Evolutionary conservation across 129 eudicot species (phyloP), one percentile per base, ranked within the genome.

Genomic region (Sambucus nigra): DNA sequence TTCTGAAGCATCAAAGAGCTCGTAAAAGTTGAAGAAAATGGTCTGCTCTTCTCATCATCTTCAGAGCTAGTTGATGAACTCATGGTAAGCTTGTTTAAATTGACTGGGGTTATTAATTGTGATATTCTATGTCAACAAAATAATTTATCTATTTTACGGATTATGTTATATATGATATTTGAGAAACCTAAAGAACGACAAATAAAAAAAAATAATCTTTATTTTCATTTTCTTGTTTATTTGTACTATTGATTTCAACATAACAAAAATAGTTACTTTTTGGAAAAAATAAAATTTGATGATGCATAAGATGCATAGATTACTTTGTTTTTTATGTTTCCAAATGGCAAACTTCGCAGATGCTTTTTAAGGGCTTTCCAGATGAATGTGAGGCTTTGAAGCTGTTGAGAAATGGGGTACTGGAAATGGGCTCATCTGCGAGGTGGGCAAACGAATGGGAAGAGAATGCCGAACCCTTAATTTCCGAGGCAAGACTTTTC

Each of bases 381-480:
- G 69, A 76, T 71, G 80, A 59, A 66, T 73, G 86, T 64, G 70
- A 74, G 25, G 66, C 76, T 45, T 78, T 89, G 58, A 73, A 57
- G 69, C 66, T 65, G 44, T 61, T 85, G 71, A 76, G 68, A 51
- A 64, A 64, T 4, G 91, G 89, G 41, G 78, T 83, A 61, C 57
- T 73, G 61, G 94, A 79, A 42, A 78, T 54, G 71, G 73, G 76
- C 33, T 60, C 77, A 20, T 76, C 98, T 42, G 86, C 77, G 51
- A 65, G 86, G 48, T 85, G 98, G 98, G 79, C 75, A 11, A 76
- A 81, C n/a, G 89, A 72, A 68, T 91, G 98, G 95, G 98, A 85
- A 80, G 81, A 74, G 53, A 70, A 79, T 60, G 98, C 95, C 42
- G 76, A 73, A 61, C 98, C 95, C 55, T 76, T 91, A 54, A 73